Evolutionary conservation across 306 rosid species (phyloP).

Genomic region (Trichosanthes cucumerina): DNA sequence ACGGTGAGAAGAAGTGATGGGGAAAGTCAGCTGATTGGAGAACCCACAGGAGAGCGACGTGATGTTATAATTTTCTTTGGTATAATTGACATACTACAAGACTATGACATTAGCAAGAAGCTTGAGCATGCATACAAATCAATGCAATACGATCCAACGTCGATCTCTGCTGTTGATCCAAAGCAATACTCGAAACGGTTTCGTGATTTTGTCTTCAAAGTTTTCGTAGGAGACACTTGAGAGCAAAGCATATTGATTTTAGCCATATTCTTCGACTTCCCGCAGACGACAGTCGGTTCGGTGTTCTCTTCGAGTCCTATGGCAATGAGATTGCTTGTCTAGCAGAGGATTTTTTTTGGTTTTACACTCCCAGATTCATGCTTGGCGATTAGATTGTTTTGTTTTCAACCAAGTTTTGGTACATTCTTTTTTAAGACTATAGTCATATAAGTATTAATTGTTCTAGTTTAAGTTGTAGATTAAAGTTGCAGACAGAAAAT

Average conservation of each 20-base stretch:
- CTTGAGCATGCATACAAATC: constrained; percentile 97
- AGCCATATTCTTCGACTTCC: not conserved
- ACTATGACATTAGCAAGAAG: constrained; percentile 87
- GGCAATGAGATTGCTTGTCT: constrained; percentile 1
- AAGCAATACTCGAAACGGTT: constrained; percentile 84
- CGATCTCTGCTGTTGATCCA: constrained; percentile 96
- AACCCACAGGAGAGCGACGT: constrained; percentile 62
- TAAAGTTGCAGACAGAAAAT: constrained; percentile 14
- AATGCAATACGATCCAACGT: constrained; percentile 71
- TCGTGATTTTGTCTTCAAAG: constrained; percentile 82
- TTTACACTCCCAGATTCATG: not conserved
- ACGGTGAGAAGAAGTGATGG: constrained; percentile 32
- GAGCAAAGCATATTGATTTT: not conserved
- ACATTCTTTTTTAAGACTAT: constrained; percentile 10
- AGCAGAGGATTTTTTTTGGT: not conserved
- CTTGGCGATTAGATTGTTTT: not conserved
- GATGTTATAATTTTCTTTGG: constrained; percentile 69
- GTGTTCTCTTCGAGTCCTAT: not conserved
- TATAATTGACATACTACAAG: constrained; percentile 92
- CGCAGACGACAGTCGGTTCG: not conserved
- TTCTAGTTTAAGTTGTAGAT: constrained; percentile 20
- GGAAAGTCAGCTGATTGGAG: constrained; percentile 69
- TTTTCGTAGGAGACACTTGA: constrained; percentile 74
- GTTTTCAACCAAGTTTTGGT: not conserved
- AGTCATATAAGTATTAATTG: constrained; percentile 19